Evolutionary conservation across 2,329 filamentous ascomycete species (phyloP).

Genomic region (Monilinia vaccinii-corymbosi): DNA sequence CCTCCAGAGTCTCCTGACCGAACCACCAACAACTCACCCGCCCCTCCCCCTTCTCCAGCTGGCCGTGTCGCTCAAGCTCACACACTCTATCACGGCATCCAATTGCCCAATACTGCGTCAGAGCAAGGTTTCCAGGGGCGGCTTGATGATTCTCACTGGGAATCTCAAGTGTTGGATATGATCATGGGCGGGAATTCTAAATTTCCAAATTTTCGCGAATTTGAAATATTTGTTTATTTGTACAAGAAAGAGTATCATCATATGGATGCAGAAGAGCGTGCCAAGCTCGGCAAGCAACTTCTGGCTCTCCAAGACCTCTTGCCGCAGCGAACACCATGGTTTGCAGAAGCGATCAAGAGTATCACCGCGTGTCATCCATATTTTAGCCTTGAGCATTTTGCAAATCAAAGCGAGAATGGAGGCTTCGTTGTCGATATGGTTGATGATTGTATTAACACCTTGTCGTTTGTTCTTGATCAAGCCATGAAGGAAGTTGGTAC

Average conservation of each 20-base stretch:
- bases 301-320: not conserved
- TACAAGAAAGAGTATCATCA: not conserved
- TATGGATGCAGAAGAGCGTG: not conserved
- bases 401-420: not conserved
- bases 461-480: too few relatives aligned
- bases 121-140: too few relatives aligned
- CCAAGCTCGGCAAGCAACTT: not conserved
- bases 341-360: not conserved
- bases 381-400: not conserved
- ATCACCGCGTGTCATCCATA: not conserved
- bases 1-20: too few relatives aligned
- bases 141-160: too few relatives aligned
- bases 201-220: not conserved
- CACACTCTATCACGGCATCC: too few relatives aligned
- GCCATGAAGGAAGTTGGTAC: too few relatives aligned
- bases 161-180: not conserved
- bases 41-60: too few relatives aligned
- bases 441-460: too few relatives aligned
- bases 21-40: too few relatives aligned
- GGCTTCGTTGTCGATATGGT: not conserved
- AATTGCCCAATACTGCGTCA: too few relatives aligned
- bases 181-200: not conserved
- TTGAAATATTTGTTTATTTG: not conserved
- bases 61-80: too few relatives aligned
- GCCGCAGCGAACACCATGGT: not conserved